A percentile compares a stretch with the other conserved stretches of the same genome.
Evolutionary conservation across 768 basidiomycete species (phyloP).

Genomic region (Tubosaeta sp.): DNA sequence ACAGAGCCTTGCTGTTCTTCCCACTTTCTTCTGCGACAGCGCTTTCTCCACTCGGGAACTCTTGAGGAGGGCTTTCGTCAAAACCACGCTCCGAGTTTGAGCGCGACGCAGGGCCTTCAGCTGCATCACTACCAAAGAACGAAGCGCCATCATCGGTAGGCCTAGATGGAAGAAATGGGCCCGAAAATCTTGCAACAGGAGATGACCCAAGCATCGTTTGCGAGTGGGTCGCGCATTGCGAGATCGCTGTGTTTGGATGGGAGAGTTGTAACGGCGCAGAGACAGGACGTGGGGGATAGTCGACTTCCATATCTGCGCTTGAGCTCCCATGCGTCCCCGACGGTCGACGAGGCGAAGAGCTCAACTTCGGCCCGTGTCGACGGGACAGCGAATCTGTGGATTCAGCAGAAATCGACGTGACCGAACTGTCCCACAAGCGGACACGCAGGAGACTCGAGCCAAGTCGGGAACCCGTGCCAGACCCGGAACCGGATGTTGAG

Average conservation of each 20-base stretch:
- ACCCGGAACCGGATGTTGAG: constrained; percentile 22
- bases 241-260: neutral
- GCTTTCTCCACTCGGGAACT: constrained; percentile 12
- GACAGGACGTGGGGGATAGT: constrained; percentile 16
- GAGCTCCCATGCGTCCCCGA: constrained; percentile 4
- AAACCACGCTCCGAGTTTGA: constrained; percentile 13
- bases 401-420: constrained; percentile 25
- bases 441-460: constrained; percentile 20
- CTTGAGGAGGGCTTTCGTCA: constrained; percentile 14
- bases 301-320: constrained; percentile 26
- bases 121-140: constrained; percentile 2
- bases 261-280: constrained; percentile 17
- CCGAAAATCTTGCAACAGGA: constrained; percentile 18
- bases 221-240: neutral
- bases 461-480: constrained; percentile 22
- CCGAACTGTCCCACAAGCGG: constrained; percentile 27
- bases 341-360: constrained; percentile 4
- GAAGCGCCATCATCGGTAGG: neutral
- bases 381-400: constrained; percentile 18
- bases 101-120: constrained; percentile 7
- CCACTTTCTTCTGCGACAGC: constrained; percentile 9
- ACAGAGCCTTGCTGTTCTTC: constrained; percentile 1
- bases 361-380: constrained; percentile 4
- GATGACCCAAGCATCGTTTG: constrained; percentile 12
- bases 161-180: constrained; percentile 10